These are phyloP conservation scores for Raffaelea arxii DNA, from an alignment of 2,329 filamentous ascomycete species.

Conservation along the genomic window DNA sequence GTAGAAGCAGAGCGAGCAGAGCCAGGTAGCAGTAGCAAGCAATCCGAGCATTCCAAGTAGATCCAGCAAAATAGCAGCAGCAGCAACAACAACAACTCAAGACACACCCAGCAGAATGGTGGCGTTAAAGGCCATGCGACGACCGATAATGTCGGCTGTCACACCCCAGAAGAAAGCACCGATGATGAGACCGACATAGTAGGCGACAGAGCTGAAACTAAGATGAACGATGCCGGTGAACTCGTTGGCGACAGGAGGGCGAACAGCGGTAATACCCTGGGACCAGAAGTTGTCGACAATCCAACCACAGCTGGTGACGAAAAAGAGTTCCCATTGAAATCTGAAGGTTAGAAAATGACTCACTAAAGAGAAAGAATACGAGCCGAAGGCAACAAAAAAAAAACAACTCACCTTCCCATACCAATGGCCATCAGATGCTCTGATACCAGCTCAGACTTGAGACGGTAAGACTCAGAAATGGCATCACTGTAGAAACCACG, in stretches of 20 bases:
- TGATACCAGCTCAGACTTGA: conserved; percentile 10
- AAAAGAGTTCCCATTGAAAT: conserved; percentile 26
- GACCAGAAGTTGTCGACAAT: conserved; percentile 33
- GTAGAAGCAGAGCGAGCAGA: too few relatives aligned
- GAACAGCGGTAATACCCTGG: conserved; percentile 24
- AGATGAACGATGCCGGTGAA: conserved; percentile 15
- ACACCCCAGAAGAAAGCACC: conserved; percentile 36
- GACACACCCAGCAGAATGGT: conserved; percentile 28
- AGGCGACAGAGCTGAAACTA: conserved; percentile 25
- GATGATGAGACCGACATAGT: conserved; percentile 32
- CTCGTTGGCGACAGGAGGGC: conserved; percentile 23
- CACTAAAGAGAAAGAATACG: neutral
- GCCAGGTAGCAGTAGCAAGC: too few relatives aligned
- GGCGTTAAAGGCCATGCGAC: conserved; percentile 34
- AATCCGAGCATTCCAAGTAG: too few relatives aligned
- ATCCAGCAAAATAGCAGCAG: too few relatives aligned
- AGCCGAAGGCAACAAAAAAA: neutral
- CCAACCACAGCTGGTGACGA: conserved; percentile 37
- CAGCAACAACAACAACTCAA: neutral
- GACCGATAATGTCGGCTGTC: conserved; percentile 13
- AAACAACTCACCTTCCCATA: conserved; percentile 5
- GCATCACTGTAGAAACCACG: conserved; percentile 6
- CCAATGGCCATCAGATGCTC: conserved; percentile 8
- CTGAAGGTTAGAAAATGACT: neutral
- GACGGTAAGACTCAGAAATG: conserved; percentile 8